phyloP scores from a whole-genome alignment of 73 alveolate species.

The Symbiodinium natans region DNA sequence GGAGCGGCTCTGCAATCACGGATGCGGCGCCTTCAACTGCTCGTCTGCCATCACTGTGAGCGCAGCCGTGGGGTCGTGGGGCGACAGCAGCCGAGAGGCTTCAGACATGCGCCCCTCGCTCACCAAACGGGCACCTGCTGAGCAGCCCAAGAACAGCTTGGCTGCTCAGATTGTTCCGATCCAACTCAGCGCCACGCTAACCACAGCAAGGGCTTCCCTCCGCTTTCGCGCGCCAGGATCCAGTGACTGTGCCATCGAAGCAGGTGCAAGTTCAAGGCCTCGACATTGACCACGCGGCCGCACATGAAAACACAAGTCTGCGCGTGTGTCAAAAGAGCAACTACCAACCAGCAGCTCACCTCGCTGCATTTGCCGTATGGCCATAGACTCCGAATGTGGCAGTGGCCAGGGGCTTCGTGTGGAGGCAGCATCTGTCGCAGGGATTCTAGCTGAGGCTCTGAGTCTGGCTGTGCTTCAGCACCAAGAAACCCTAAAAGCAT shows the following conservation, averaged over 20 bases:
- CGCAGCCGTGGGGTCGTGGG: conserved; percentile 9
- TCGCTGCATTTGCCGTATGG: conserved; percentile 16
- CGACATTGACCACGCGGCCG: no score
- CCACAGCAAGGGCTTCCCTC: conserved; percentile 58
- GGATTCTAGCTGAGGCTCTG: not conserved
- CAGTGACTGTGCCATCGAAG: conserved; percentile 2
- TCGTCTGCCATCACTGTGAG: conserved; percentile 19
- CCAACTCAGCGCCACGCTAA: not conserved
- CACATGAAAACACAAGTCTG: not conserved
- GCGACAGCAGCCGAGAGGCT: not conserved
- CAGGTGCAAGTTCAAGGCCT: conserved; percentile 8
- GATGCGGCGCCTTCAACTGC: conserved; percentile 36
- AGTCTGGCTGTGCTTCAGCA: no score
- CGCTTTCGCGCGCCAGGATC: conserved; percentile 42
- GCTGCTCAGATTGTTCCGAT: no score
- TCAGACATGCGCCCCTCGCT: conserved; percentile 30
- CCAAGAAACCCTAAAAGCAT: no score
- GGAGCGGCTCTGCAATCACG: no score
- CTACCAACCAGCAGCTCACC: not conserved
- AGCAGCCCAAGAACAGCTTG: no score
- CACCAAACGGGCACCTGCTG: conserved; percentile 34
- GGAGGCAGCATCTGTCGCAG: not conserved
- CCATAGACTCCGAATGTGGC: conserved; percentile 17
- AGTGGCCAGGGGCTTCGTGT: conserved; percentile 17
- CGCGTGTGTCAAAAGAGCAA: not conserved